These are phyloP conservation scores for Xerocomellus amylosporus DNA, from an alignment of 768 basidiomycete genomes.

Conservation along the genomic window DNA sequence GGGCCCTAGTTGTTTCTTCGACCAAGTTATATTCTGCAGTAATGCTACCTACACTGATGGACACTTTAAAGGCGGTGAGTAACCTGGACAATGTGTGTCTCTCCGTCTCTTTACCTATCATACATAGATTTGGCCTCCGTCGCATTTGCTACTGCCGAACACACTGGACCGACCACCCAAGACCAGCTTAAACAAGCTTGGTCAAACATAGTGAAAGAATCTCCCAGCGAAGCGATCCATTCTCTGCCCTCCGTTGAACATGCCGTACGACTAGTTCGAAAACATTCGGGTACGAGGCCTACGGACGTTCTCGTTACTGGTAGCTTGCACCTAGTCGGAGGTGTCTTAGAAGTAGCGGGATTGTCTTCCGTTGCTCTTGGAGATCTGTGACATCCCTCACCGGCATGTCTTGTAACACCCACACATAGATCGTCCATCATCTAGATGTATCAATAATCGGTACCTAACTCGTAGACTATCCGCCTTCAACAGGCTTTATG, in stretches of 20 bases:
- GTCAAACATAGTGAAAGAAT: constrained; percentile 59
- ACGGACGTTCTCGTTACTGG: constrained; percentile 82
- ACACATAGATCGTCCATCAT: constrained; percentile 1
- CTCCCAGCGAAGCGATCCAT: constrained; percentile 61
- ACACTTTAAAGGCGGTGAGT: constrained; percentile 83
- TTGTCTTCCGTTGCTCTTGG: constrained; percentile 68
- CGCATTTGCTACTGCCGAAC: constrained; percentile 59
- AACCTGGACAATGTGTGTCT: not conserved
- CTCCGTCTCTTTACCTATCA: not conserved
- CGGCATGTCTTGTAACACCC: not conserved
- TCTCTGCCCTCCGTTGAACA: constrained; percentile 88
- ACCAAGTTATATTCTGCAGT: constrained; percentile 90
- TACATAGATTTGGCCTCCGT: constrained; percentile 71
- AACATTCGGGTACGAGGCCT: constrained; percentile 32
- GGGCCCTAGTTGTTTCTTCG: constrained; percentile 54
- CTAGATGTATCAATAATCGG: not conserved
- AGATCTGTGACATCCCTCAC: constrained; percentile 17
- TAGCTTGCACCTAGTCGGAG: constrained; percentile 91
- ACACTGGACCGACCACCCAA: constrained; percentile 70
- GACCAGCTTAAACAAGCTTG: constrained; percentile 74
- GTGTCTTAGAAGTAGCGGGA: constrained; percentile 87
- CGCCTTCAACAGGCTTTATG: constrained; percentile 38
- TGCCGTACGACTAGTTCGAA: constrained; percentile 66
- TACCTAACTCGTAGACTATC: constrained; percentile 14
- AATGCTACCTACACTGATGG: constrained; percentile 95